Evolutionary conservation across 148 eudicot species (phyloP).

Genomic region (Heliamphora exappendiculata): DNA sequence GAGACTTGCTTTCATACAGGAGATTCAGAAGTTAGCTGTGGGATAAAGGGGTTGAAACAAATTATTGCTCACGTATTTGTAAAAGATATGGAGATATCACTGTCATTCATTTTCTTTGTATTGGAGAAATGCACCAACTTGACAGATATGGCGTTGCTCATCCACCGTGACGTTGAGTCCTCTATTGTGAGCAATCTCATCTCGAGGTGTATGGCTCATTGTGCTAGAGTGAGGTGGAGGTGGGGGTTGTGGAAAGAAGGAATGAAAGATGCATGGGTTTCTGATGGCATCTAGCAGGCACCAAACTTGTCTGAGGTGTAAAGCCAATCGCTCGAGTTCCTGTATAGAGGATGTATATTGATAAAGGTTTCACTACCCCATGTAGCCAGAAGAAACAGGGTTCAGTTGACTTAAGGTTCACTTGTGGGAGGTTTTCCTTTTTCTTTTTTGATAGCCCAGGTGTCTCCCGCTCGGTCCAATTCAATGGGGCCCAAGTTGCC

Average conservation of each 20-base stretch:
- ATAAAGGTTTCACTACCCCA: too few species aligned
- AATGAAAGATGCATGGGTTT: conserved; percentile 44
- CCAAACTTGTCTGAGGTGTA: not conserved
- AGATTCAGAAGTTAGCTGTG: conserved; percentile 13
- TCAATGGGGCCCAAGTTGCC: too few species aligned
- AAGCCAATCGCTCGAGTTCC: not conserved
- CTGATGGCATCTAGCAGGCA: conserved; percentile 3
- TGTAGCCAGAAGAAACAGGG: not conserved
- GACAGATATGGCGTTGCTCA: conserved; percentile 33
- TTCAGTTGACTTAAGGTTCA: not conserved
- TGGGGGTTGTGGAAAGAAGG: conserved; percentile 75
- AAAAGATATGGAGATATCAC: conserved; percentile 27
- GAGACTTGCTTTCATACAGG: conserved; percentile 31
- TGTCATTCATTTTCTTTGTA: conserved; percentile 33
- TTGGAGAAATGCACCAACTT: conserved; percentile 33
- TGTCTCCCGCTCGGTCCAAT: too few species aligned
- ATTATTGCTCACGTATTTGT: conserved; percentile 37
- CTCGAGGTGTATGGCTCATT: conserved; percentile 28
- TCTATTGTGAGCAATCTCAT: conserved; percentile 26
- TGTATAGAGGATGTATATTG: not conserved
- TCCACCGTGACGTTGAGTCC: conserved; percentile 42
- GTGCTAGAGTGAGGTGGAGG: conserved; percentile 40
- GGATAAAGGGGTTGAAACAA: conserved; percentile 32
- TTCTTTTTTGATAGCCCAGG: too few species aligned
- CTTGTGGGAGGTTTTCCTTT: not conserved